Conservation (phyloP, 306 rosid species). For the Adenanthera pavonina region DNA sequence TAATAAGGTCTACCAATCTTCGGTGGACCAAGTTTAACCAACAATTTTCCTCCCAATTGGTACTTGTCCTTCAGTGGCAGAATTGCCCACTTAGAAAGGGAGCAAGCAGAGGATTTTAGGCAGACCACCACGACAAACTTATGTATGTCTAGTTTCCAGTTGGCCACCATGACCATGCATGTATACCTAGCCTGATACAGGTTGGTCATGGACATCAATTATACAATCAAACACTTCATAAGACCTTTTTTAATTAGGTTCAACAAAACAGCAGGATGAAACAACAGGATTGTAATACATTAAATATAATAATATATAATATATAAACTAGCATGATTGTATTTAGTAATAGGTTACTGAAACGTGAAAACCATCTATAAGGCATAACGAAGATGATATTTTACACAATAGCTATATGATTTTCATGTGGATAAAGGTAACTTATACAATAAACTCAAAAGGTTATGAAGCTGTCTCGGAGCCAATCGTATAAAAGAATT, state of each 20-base stretch:
- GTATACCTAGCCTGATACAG: background rate
- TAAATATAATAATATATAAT: background rate
- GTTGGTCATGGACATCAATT: conserved; percentile 22
- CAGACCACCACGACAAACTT: background rate
- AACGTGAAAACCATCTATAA: background rate
- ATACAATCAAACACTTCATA: conserved; percentile 11
- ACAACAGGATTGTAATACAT: background rate
- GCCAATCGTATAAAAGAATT: background rate
- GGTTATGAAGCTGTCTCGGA: background rate
- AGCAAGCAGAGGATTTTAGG: background rate
- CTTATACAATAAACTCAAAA: background rate
- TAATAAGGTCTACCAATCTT: background rate
- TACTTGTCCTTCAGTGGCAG: background rate
- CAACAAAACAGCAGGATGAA: conserved; percentile 17
- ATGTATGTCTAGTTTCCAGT: background rate
- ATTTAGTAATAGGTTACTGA: background rate
- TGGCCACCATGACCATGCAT: conserved; percentile 11
- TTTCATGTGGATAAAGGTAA: conserved; percentile 3
- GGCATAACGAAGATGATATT: conserved; percentile 9
- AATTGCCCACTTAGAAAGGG: background rate
- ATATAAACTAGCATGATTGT: background rate
- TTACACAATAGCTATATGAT: conserved; percentile 16
- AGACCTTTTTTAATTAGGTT: conserved; percentile 25
- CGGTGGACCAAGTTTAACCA: background rate
- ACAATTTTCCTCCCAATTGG: background rate